Percentiles rank a stretch among this genome's conserved stretches.
phyloP scores from a whole-genome alignment of 2,329 filamentous ascomycete species.

The Cytospora leucostoma region DNA sequence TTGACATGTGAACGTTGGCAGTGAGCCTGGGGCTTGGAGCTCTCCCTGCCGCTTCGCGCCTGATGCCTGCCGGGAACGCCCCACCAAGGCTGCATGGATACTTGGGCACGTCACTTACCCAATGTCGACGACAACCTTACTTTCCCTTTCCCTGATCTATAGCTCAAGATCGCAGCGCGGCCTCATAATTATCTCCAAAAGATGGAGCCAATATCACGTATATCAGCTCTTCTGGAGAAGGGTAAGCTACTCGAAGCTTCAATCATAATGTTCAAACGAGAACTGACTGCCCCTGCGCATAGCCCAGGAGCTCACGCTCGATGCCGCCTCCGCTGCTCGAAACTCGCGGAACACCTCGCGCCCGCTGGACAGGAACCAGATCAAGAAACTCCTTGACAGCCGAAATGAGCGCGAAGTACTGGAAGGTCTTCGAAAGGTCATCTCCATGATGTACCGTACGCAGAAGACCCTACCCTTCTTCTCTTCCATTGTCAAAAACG shows the following conservation, averaged over 20 bases:
- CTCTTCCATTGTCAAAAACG: conserved; percentile 97
- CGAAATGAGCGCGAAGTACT: conserved; percentile 90
- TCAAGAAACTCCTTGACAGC: conserved; percentile 94
- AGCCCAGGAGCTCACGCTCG: conserved; percentile 96
- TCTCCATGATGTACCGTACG: conserved; percentile 92
- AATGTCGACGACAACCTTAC: neutral
- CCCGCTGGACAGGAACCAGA: conserved; percentile 74
- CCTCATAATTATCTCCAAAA: neutral
- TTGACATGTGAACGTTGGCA: neutral
- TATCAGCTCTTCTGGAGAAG: conserved; percentile 92
- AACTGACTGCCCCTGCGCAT: conserved; percentile 30
- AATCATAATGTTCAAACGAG: conserved; percentile 11
- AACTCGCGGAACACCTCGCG: conserved; percentile 62
- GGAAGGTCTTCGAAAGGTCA: conserved; percentile 85
- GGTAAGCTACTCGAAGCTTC: conserved; percentile 58
- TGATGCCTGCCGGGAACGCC: conserved; percentile 10
- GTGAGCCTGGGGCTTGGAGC: neutral
- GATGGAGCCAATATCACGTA: conserved; percentile 96
- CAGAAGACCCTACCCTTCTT: conserved; percentile 91
- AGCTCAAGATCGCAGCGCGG: neutral
- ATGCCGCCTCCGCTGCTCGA: conserved; percentile 89
- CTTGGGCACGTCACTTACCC: conserved; percentile 1
- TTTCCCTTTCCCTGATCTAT: neutral
- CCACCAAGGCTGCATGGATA: conserved; percentile 13
- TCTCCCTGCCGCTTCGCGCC: neutral